A percentile compares a stretch with the other conserved stretches of the same genome.
phyloP scores from a whole-genome alignment of 2,329 filamentous ascomycete species.

The Penicillium sp. region DNA sequence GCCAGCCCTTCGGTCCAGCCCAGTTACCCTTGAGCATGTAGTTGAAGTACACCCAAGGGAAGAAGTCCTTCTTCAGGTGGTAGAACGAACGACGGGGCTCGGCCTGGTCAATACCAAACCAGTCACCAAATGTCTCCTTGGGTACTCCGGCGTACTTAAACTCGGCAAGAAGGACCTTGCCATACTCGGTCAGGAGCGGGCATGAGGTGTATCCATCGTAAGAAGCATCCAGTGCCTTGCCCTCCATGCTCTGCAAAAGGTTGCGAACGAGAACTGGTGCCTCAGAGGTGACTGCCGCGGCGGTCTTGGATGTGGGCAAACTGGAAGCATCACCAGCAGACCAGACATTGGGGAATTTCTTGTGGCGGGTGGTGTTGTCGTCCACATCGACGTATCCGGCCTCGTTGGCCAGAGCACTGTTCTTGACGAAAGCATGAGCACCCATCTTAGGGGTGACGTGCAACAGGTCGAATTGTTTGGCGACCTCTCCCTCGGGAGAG shows the following conservation, averaged over 20 bases:
- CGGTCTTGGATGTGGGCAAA: conserved; percentile 51
- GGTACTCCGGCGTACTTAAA: conserved; percentile 57
- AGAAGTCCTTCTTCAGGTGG: conserved; percentile 58
- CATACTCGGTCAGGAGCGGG: conserved; percentile 49
- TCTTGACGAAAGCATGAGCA: conserved; percentile 47
- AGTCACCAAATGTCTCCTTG: conserved; percentile 53
- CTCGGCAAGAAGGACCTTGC: conserved; percentile 56
- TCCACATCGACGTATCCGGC: conserved; percentile 53
- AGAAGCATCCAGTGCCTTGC: conserved; percentile 36
- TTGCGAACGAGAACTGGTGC: conserved; percentile 46
- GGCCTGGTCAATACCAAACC: conserved; percentile 51
- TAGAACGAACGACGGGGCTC: conserved; percentile 52
- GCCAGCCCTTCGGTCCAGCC: conserved; percentile 52
- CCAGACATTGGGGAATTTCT: conserved; percentile 51
- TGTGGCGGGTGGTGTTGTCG: conserved; percentile 46
- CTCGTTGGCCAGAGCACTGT: conserved; percentile 48
- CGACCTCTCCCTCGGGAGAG: conserved; percentile 40
- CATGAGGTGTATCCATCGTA: conserved; percentile 53
- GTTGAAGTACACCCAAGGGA: conserved; percentile 57
- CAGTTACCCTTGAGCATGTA: conserved; percentile 55
- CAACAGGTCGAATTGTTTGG: conserved; percentile 46
- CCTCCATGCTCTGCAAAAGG: conserved; percentile 40
- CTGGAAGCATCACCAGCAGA: conserved; percentile 53
- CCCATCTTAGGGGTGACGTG: conserved; percentile 55
- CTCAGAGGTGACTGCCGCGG: conserved; percentile 47